Evolutionary conservation across 805 yeast genomes (phyloP).

Genomic region (Metschnikowia arizonensis): DNA sequence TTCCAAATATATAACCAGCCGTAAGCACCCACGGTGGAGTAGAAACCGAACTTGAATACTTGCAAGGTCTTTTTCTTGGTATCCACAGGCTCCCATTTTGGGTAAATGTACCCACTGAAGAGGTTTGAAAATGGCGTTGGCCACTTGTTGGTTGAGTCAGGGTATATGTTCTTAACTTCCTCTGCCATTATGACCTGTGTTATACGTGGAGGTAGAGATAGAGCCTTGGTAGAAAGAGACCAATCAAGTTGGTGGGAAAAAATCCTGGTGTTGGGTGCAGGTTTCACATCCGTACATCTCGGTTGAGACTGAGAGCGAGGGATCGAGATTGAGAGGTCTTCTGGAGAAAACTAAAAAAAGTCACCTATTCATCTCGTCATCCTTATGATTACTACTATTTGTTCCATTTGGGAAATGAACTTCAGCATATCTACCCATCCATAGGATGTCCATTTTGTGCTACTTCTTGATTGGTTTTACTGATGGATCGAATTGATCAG

Average conservation of each 20-base stretch:
- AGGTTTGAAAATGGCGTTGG: slow-evolving; percentile 42
- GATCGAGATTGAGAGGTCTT: too few species aligned
- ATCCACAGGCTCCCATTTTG: slow-evolving; percentile 52
- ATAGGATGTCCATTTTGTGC: too few species aligned
- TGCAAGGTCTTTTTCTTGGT: slow-evolving; percentile 48
- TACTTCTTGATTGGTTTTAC: too few species aligned
- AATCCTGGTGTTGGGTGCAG: slow-evolving; percentile 8
- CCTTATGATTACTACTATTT: too few species aligned
- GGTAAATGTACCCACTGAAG: slow-evolving; percentile 38
- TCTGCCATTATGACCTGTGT: slow-evolving; percentile 20
- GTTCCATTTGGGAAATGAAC: too few species aligned
- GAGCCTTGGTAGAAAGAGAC: slow-evolving; percentile 5
- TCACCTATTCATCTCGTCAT: too few species aligned
- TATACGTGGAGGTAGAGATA: not conserved
- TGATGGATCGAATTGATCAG: too few species aligned
- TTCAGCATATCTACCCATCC: too few species aligned
- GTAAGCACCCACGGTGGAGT: slow-evolving; percentile 49
- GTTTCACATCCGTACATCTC: slow-evolving; percentile 14
- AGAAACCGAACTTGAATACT: slow-evolving; percentile 43
- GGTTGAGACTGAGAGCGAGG: too few species aligned
- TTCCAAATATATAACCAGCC: slow-evolving; percentile 42
- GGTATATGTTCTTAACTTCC: slow-evolving; percentile 19
- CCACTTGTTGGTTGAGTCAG: slow-evolving; percentile 39
- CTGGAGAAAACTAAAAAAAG: too few species aligned
- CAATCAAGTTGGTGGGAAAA: slow-evolving; percentile 17